phyloP scores from a whole-genome alignment of 129 eudicot genomes.

The Pseudognaphalium luteoalbum region DNA sequence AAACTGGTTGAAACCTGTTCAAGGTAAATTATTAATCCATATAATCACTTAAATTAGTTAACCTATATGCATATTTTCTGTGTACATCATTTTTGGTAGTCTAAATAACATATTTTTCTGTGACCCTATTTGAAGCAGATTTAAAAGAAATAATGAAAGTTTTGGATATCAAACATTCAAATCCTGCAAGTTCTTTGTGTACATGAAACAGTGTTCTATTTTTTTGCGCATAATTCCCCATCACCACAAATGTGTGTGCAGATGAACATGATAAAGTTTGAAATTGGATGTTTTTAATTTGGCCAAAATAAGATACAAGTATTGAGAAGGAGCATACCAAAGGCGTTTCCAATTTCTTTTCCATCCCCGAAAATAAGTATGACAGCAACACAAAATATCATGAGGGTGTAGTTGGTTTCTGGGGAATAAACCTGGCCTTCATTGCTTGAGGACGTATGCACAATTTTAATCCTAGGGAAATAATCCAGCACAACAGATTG shows the following conservation, averaged over 20 bases:
- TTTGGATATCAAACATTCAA: not conserved
- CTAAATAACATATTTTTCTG: not conserved
- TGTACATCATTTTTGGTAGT: not conserved
- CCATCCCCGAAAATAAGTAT: constrained; percentile 59
- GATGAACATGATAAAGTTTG: too few relatives aligned
- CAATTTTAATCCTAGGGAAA: constrained; percentile 68
- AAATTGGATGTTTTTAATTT: not conserved
- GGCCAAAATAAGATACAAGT: not conserved
- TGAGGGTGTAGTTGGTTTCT: constrained; percentile 63
- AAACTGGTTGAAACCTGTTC: not conserved
- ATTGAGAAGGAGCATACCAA: constrained; percentile 36
- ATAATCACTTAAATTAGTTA: too few relatives aligned
- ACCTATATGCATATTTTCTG: not conserved
- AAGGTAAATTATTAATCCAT: not conserved
- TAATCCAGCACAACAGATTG: constrained; percentile 69
- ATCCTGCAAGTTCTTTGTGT: not conserved
- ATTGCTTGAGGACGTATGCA: constrained; percentile 61
- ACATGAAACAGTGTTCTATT: not conserved
- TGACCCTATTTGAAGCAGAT: not conserved
- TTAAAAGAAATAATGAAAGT: not conserved
- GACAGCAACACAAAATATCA: constrained; percentile 67
- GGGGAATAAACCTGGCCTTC: constrained; percentile 78
- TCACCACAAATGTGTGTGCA: too few relatives aligned
- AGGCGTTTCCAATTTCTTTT: constrained; percentile 67
- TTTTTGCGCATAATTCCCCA: not conserved